Base-by-base conservation (phyloP, 306 rosid species). In the Mucuna pruriens region DNA sequence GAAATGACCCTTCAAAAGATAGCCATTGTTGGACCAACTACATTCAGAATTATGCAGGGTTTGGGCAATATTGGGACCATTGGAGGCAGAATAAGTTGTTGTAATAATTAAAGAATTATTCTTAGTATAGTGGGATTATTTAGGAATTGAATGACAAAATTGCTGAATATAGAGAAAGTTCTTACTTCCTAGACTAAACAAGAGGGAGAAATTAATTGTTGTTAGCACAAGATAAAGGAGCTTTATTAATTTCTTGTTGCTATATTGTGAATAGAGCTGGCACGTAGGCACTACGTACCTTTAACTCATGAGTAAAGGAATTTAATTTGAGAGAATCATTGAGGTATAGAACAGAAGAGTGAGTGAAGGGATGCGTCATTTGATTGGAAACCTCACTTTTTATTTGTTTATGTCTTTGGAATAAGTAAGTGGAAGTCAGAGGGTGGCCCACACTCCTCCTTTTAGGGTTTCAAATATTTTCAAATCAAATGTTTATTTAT, bases 381-480 rank as follows among this genome's bases (percentile, higher is more conserved):
- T 84, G 93, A 90, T 88, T 88, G 87, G 87, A 92, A 90, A 88
- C 92, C 90, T 89, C 90, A 86, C 92, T 89, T 89, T 92, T 87
- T 44, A 89, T 90, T 88, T 88, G 77, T 88, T 86, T 91, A 81
- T 86, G 85, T 88, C 72, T 81, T 87, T 84, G 90, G 98, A 93
- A 95, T 90, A 88, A 90, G 92, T 91, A 85, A 93, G 99, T 95
- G 98, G 98, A 93, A 93, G 94, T 93, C 94, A 90, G 94, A 91
- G 63, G 90, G 57, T 86, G 99, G 60, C 92, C 98, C 91, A 84
- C 93, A 80, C 10, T 61, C 81, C 44, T 63, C 69, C 75, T 86
- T 86, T 81, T 74, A 67, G 52, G 40, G 65, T 87, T 84, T 76
- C 49, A 26, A 36, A 48, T 57, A 52, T 61, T 71, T 63, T 16